A percentile compares a stretch with the other conserved stretches of the same genome.
phyloP scores from a whole-genome alignment of 1,284 basidiomycete species.

The Ustilago trichophora region DNA sequence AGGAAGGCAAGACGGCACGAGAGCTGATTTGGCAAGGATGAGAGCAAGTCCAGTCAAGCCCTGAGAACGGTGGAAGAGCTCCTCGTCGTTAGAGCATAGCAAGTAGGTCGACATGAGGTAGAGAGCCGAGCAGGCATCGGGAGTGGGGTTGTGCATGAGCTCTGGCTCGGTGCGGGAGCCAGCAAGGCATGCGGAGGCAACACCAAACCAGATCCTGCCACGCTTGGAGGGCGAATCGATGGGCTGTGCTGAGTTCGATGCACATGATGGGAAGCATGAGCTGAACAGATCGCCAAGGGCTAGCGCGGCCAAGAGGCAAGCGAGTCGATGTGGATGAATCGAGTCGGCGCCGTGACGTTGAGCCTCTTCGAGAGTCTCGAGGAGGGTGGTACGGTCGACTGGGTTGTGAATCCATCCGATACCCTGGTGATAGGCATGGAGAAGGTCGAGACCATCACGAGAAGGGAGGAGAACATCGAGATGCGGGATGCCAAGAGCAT shows the following conservation, averaged over 20 bases:
- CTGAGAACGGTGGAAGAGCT: slow-evolving; percentile 21
- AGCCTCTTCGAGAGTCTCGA: slow-evolving; percentile 28
- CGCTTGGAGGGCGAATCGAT: slow-evolving; percentile 6
- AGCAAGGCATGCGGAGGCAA: slow-evolving; percentile 26
- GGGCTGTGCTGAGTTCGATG: neutral
- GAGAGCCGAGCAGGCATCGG: slow-evolving; percentile 35
- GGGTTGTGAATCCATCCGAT: slow-evolving; percentile 32
- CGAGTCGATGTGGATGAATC: slow-evolving; percentile 35
- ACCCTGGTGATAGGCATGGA: slow-evolving; percentile 27
- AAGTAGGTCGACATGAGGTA: slow-evolving; percentile 36
- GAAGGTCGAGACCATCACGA: slow-evolving; percentile 22
- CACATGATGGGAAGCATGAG: slow-evolving; percentile 7
- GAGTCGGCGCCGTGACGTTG: slow-evolving; percentile 25
- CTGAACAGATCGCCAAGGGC: slow-evolving; percentile 29
- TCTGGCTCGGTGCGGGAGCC: slow-evolving; percentile 8
- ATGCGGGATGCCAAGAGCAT: slow-evolving; percentile 21
- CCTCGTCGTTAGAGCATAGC: slow-evolving; percentile 20
- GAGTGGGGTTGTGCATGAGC: slow-evolving; percentile 24
- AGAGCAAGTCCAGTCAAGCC: slow-evolving; percentile 24
- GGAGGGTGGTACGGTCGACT: slow-evolving; percentile 18
- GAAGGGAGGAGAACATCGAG: slow-evolving; percentile 24
- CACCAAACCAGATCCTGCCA: slow-evolving; percentile 27
- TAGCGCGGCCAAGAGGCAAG: slow-evolving; percentile 30
- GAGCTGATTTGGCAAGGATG: slow-evolving; percentile 17
- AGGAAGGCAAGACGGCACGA: slow-evolving; percentile 7